Conservation (phyloP, 2,329 filamentous ascomycete genomes). For the Fusarium nodosum region DNA sequence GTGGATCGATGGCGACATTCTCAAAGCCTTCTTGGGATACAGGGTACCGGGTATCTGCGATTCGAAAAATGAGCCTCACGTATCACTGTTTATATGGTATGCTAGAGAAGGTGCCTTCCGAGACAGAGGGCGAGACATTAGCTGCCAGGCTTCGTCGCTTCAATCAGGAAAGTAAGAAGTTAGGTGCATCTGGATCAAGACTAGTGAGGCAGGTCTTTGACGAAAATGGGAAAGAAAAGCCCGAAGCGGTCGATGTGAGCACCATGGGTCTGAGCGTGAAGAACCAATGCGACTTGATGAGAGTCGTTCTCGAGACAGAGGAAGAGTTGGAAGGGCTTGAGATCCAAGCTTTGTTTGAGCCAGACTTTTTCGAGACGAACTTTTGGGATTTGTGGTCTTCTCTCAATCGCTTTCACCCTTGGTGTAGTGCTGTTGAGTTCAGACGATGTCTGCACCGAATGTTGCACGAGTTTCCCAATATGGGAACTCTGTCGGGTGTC, state of each 20-base stretch:
- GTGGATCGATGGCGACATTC: slow-evolving; percentile 46
- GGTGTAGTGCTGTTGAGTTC: slow-evolving; percentile 50
- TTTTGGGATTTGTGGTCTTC: slow-evolving; percentile 50
- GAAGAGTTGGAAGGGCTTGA: slow-evolving; percentile 47
- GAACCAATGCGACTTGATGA: slow-evolving; percentile 50
- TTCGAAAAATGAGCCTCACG: slow-evolving; percentile 48
- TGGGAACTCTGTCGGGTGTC: slow-evolving; percentile 46
- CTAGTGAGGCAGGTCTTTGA: slow-evolving; percentile 44
- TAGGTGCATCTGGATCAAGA: slow-evolving; percentile 46
- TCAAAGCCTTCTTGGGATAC: slow-evolving; percentile 45
- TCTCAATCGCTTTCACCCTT: slow-evolving; percentile 49
- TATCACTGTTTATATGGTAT: slow-evolving; percentile 48
- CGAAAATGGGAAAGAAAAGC: slow-evolving; percentile 33
- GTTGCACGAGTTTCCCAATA: slow-evolving; percentile 49
- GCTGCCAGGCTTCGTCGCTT: slow-evolving; percentile 46
- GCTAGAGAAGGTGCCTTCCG: slow-evolving; percentile 46
- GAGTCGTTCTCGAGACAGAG: slow-evolving; percentile 48
- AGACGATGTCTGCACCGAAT: slow-evolving; percentile 47
- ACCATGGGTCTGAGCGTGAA: slow-evolving; percentile 50
- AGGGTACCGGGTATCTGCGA: slow-evolving; percentile 48
- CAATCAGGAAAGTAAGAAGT: slow-evolving; percentile 43
- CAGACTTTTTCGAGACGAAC: slow-evolving; percentile 49
- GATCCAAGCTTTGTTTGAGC: slow-evolving; percentile 48
- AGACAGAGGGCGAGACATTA: slow-evolving; percentile 41
- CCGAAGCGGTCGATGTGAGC: slow-evolving; percentile 46